A percentile compares a stretch with the other conserved stretches of the same genome.
phyloP scores from a whole-genome alignment of 371 early-diverging fungal species.

The Mortierella sp. region DNA sequence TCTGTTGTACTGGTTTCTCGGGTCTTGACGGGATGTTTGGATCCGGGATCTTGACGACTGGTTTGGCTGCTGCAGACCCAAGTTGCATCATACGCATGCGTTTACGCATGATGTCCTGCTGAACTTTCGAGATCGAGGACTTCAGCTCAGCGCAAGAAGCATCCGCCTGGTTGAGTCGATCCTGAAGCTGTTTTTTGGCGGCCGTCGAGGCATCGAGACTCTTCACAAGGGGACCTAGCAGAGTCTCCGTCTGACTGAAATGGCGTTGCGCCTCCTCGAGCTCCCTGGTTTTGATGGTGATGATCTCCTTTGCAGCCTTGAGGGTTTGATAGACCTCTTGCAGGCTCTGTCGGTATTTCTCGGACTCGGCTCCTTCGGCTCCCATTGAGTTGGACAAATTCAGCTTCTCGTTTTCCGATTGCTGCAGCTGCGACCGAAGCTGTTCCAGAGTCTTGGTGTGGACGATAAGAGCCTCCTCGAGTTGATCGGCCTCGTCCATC shows the following conservation, averaged over 20 bases:
- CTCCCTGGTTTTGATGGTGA: conserved; percentile 24
- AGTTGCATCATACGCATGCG: conserved; percentile 32
- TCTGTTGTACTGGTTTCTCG: neutral
- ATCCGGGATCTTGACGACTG: neutral
- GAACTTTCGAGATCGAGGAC: conserved; percentile 6
- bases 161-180: neutral
- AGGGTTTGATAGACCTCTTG: conserved; percentile 4
- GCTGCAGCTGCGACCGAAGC: conserved; percentile 22
- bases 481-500: conserved; percentile 8
- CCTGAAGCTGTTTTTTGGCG: conserved; percentile 4
- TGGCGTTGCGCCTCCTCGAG: conserved; percentile 32
- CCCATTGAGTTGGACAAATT: neutral
- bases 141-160: conserved; percentile 15
- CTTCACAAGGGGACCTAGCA: neutral
- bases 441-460: conserved; percentile 22
- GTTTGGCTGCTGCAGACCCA: neutral
- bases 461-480: conserved; percentile 9
- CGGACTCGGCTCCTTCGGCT: neutral
- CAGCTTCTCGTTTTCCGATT: conserved; percentile 14
- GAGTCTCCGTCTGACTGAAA: conserved; percentile 10
- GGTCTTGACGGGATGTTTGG: neutral
- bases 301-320: conserved; percentile 12
- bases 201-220: neutral
- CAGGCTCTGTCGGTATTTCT: neutral
- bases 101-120: conserved; percentile 35